A percentile compares a stretch with the other conserved stretches of the same genome.
These are phyloP conservation scores for Straminergon stramineum DNA, from an alignment of 225 moss, liverwort and hornwort genomes.

Conservation along the genomic window DNA sequence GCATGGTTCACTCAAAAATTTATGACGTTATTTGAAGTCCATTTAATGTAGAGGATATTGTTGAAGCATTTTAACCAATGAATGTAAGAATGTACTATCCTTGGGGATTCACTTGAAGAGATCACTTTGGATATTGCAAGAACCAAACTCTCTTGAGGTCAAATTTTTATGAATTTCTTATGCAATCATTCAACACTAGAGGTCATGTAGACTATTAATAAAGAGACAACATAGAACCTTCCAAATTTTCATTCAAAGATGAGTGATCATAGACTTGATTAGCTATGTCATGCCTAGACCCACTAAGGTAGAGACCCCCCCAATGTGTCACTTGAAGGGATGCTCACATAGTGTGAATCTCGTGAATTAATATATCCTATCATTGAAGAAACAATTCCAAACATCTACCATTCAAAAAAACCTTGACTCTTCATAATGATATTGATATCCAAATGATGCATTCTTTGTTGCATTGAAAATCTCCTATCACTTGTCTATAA, in stretches of 20 bases:
- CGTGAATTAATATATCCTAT: too few species aligned
- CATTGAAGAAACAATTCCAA: not conserved
- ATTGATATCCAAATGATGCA: rapidly evolving
- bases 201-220: rapidly evolving
- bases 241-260: not conserved
- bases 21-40: not conserved
- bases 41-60: too few species aligned
- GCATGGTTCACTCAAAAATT: not conserved
- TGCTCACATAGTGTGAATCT: not conserved
- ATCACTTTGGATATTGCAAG: not conserved
- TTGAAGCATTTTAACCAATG: not conserved
- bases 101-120: not conserved
- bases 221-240: rapidly evolving
- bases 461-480: not conserved
- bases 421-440: not conserved
- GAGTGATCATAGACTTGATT: not conserved
- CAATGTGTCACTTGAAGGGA: not conserved
- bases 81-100: not conserved
- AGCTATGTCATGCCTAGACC: rapidly evolving
- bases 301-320: not conserved
- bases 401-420: not conserved
- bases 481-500: not conserved
- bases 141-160: not conserved
- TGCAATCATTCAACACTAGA: not conserved
- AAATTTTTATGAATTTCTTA: not conserved